Conservation (phyloP, 345 rosid species). For the Syzygium oleosum region DNA sequence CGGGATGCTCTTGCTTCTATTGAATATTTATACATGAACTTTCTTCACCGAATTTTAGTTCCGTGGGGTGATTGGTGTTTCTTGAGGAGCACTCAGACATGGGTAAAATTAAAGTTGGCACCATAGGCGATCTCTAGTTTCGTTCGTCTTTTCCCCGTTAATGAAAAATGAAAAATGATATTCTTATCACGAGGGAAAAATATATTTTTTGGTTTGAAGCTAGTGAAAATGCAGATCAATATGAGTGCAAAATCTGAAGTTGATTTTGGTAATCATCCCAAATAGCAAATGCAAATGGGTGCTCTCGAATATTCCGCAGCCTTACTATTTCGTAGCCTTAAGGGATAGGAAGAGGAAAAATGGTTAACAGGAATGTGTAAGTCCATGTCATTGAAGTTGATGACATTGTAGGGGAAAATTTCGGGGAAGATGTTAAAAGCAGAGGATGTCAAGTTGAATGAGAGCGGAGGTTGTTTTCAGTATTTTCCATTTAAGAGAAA, state of each 20-base stretch:
- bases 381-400: no score
- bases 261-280: neutral
- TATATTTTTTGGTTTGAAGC: neutral
- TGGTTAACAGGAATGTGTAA: no score
- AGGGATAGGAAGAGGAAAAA: no score
- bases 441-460: no score
- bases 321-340: accelerated
- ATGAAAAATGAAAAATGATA: neutral
- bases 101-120: no score
- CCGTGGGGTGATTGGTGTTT: neutral
- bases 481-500: no score
- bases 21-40: neutral
- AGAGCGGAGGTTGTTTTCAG: no score
- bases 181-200: neutral
- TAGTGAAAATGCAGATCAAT: neutral
- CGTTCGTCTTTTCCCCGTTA: no score
- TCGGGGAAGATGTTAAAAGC: no score
- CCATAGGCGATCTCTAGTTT: accelerated
- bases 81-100: no score
- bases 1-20: neutral
- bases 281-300: neutral
- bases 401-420: accelerated
- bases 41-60: neutral
- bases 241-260: neutral
- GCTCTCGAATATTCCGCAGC: neutral